phyloP scores from a whole-genome alignment of 202 grass and related monocot species.

The Zizania palustris region DNA sequence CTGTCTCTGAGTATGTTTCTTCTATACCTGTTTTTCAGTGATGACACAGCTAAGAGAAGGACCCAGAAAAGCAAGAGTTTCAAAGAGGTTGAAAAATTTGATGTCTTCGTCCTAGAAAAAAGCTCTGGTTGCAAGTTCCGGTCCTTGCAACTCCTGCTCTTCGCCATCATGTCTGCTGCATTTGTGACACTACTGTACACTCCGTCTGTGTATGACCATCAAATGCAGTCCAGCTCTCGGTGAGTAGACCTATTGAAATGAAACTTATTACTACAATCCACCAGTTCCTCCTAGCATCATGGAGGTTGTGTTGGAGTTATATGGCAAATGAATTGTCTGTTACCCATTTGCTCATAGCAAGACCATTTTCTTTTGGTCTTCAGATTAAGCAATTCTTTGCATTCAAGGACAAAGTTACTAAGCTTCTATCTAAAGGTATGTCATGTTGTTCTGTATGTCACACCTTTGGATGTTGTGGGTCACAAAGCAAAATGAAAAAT shows the following conservation, averaged over 20 bases:
- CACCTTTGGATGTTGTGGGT: constrained; percentile 24
- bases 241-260: constrained; percentile 42
- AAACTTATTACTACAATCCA: not conserved
- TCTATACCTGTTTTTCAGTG: constrained; percentile 54
- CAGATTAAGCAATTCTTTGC: constrained; percentile 88
- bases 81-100: constrained; percentile 85
- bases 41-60: constrained; percentile 78
- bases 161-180: constrained; percentile 83
- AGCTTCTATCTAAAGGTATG: constrained; percentile 67
- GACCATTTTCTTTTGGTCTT: constrained; percentile 85
- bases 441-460: not conserved
- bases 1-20: constrained; percentile 25
- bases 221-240: constrained; percentile 62
- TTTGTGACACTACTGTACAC: constrained; percentile 77
- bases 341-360: constrained; percentile 28
- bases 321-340: constrained; percentile 15
- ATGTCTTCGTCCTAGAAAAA: constrained; percentile 70
- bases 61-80: constrained; percentile 70
- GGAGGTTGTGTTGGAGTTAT: not conserved
- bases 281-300: not conserved
- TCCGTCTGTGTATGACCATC: constrained; percentile 77
- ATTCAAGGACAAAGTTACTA: constrained; percentile 82
- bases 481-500: constrained; percentile 37
- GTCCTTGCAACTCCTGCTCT: constrained; percentile 77
- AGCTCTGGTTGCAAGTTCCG: constrained; percentile 81